Evolutionary conservation across 768 basidiomycete species (phyloP).

Genomic region (Thelephora aurantiotincta): DNA sequence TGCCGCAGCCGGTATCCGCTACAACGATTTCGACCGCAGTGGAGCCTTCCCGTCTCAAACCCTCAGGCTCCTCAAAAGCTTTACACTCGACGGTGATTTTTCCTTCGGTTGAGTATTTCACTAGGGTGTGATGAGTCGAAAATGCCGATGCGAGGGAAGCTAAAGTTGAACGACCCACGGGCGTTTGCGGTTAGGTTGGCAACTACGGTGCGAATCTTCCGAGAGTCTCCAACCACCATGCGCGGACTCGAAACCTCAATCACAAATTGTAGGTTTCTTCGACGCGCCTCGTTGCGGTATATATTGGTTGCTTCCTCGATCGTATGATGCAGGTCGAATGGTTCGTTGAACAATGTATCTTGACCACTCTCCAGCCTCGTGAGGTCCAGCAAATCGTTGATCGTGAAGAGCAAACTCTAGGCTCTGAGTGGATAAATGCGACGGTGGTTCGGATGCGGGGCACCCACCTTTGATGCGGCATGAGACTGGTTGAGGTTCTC

Average conservation of each 20-base stretch:
- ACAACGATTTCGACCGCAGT: slow-evolving; percentile 57
- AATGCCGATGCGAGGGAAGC: neutral
- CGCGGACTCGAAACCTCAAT: slow-evolving; percentile 39
- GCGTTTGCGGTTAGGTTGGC: slow-evolving; percentile 71
- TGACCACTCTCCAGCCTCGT: slow-evolving; percentile 66
- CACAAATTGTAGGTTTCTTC: slow-evolving; percentile 44
- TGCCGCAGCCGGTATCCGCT: slow-evolving; percentile 62
- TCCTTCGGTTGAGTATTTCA: slow-evolving; percentile 59
- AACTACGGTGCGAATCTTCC: slow-evolving; percentile 63
- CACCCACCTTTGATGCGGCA: slow-evolving; percentile 52
- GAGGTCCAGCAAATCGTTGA: slow-evolving; percentile 67
- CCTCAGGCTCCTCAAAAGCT: slow-evolving; percentile 34
- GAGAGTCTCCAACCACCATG: slow-evolving; percentile 56
- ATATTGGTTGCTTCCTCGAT: slow-evolving; percentile 49
- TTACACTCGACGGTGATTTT: slow-evolving; percentile 45
- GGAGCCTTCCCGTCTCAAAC: slow-evolving; percentile 28
- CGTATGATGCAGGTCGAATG: slow-evolving; percentile 47
- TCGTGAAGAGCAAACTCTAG: slow-evolving; percentile 63
- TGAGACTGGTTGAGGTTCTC: slow-evolving; percentile 62
- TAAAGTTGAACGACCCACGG: slow-evolving; percentile 22
- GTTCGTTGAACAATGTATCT: slow-evolving; percentile 63
- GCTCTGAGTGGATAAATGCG: neutral
- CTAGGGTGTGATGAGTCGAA: slow-evolving; percentile 17
- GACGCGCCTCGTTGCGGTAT: slow-evolving; percentile 51
- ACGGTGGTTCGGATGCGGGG: neutral